Percentiles rank a stretch among this genome's conserved stretches.
Evolutionary conservation across 2,329 filamentous ascomycete genomes (phyloP).

Genomic region (Graphilbum fragrans): DNA sequence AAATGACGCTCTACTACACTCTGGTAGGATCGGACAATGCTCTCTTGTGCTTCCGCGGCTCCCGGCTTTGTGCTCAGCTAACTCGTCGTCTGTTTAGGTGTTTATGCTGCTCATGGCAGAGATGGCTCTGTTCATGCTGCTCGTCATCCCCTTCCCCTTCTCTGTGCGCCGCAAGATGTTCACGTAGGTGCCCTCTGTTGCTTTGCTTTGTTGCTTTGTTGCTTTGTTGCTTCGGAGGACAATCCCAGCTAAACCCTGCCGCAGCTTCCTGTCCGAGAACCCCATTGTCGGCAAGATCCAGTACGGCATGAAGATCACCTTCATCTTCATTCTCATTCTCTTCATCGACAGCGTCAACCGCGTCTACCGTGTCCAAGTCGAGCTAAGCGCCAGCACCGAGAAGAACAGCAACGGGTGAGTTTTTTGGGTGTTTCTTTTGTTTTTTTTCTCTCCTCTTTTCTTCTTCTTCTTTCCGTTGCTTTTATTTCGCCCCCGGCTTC

Average conservation of each 20-base stretch:
- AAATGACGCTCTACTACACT: conserved; percentile 46
- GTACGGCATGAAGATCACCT: conserved; percentile 97
- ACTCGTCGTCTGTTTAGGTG: conserved; percentile 41
- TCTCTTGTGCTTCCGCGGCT: not conserved
- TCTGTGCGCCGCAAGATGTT: conserved; percentile 76
- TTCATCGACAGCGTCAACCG: conserved; percentile 94
- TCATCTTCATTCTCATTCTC: conserved; percentile 96
- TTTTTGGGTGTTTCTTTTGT: too few relatives aligned
- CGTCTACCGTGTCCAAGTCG: conserved; percentile 91
- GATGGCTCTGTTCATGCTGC: conserved; percentile 69
- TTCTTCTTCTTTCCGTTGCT: not conserved
- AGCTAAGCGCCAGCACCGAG: conserved; percentile 64
- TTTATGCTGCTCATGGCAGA: conserved; percentile 73
- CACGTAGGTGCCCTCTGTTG: conserved; percentile 34
- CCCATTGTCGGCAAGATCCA: conserved; percentile 78
- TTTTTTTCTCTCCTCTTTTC: not conserved
- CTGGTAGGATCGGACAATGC: too few relatives aligned
- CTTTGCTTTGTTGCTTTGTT: not conserved
- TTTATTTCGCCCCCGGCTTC: not conserved
- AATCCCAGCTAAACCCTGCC: too few relatives aligned
- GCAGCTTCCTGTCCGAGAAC: conserved; percentile 89
- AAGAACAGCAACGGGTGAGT: conserved; percentile 36
- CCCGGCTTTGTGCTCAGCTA: not conserved
- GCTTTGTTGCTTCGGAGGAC: not conserved
- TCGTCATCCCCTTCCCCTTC: conserved; percentile 83